Conservation (phyloP, 1,284 basidiomycete genomes). For the Heterobasidion annosum region DNA sequence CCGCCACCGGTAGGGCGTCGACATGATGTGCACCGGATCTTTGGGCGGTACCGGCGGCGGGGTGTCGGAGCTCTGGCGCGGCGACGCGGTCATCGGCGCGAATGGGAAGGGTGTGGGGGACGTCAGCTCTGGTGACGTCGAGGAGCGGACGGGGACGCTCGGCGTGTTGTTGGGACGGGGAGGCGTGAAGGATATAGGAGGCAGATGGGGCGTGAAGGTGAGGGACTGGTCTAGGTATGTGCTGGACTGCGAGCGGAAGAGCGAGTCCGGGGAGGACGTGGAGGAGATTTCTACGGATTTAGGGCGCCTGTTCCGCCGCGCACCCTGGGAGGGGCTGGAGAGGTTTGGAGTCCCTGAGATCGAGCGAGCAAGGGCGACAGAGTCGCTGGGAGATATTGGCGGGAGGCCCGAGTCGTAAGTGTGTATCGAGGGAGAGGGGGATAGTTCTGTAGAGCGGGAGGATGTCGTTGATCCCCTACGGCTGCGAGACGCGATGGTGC, state of each 20-base stretch:
- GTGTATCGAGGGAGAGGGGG: slow-evolving; percentile 1
- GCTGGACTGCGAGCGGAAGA: neutral
- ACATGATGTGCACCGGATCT: slow-evolving; percentile 16
- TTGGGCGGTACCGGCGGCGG: slow-evolving; percentile 20
- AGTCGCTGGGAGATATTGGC: neutral
- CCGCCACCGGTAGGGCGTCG: slow-evolving; percentile 38
- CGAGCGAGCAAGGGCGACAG: neutral
- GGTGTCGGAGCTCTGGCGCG: slow-evolving; percentile 1
- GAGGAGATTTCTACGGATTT: slow-evolving; percentile 1
- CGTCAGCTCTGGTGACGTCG: neutral
- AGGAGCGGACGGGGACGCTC: neutral
- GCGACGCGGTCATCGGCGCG: neutral
- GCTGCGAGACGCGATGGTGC: slow-evolving; percentile 33
- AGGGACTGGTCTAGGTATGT: neutral
- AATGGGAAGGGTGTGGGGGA: neutral
- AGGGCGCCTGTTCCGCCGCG: neutral
- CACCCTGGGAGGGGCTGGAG: neutral
- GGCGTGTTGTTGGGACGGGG: neutral
- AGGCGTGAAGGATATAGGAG: neutral
- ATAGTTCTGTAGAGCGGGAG: slow-evolving; percentile 15
- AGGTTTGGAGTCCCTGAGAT: neutral
- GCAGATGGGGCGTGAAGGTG: neutral
- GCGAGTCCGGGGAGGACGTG: neutral
- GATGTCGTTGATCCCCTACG: slow-evolving; percentile 33
- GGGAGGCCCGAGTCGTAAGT: neutral